Evolutionary conservation across 1,139 yeast genomes (phyloP).

Genomic region (Candida sanyaensis): DNA sequence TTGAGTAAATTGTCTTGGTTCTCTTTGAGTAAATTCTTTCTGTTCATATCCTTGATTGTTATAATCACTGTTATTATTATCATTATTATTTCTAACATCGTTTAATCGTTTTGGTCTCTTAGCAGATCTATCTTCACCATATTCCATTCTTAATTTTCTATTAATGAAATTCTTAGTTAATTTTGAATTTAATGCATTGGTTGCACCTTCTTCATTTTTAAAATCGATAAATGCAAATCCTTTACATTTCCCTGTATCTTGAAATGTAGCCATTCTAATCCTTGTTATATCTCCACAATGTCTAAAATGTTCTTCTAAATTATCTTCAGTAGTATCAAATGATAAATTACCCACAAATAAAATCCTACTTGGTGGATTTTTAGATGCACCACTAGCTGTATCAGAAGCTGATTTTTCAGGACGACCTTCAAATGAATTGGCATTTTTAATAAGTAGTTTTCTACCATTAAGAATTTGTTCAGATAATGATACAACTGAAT

Average conservation of each 20-base stretch:
- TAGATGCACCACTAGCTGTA: slow-evolving; percentile 27
- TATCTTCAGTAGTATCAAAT: slow-evolving; percentile 86
- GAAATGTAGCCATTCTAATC: slow-evolving; percentile 95
- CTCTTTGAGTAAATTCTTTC: slow-evolving; percentile 18
- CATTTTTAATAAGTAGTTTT: slow-evolving; percentile 79
- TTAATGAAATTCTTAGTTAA: slow-evolving; percentile 66
- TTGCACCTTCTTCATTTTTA: slow-evolving; percentile 76
- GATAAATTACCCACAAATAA: slow-evolving; percentile 91
- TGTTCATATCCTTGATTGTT: slow-evolving; percentile 2
- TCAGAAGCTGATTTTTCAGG: slow-evolving; percentile 45
- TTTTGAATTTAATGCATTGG: slow-evolving; percentile 77
- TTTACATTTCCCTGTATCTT: slow-evolving; percentile 93
- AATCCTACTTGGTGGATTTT: slow-evolving; percentile 86
- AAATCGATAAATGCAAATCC: slow-evolving; percentile 96
- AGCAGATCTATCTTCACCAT: slow-evolving; percentile 92
- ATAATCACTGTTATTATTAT: neutral
- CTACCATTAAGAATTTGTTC: slow-evolving; percentile 81
- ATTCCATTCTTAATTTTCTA: slow-evolving; percentile 83
- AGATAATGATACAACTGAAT: slow-evolving; percentile 64
- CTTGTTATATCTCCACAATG: slow-evolving; percentile 78
- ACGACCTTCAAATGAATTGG: slow-evolving; percentile 84
- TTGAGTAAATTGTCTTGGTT: slow-evolving; percentile 16
- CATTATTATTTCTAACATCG: neutral
- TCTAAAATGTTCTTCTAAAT: slow-evolving; percentile 75
- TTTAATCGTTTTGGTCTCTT: slow-evolving; percentile 50